A percentile compares a stretch with the other conserved stretches of the same genome.
Evolutionary conservation across 75 land plant genomes (phyloP).

Genomic region (Pinus albicaulis): DNA sequence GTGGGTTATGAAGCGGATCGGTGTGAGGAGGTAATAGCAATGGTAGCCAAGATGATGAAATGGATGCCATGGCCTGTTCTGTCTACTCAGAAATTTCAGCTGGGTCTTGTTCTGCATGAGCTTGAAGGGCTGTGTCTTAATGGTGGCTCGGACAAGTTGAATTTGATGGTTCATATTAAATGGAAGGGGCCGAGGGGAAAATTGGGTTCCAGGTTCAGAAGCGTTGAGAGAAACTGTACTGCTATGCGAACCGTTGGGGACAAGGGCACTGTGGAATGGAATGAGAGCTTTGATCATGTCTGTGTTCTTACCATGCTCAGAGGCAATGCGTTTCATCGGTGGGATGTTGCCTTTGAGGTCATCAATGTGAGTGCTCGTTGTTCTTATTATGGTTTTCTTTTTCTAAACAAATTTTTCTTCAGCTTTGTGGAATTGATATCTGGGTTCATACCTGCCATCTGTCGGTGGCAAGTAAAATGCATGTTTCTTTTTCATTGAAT

Average conservation of each 20-base stretch:
- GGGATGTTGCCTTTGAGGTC: slow-evolving; percentile 26
- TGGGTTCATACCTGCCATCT: too few relatives aligned
- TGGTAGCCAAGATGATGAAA: slow-evolving; percentile 43
- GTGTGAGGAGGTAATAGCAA: background rate
- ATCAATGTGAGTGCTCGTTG: slow-evolving; percentile 24
- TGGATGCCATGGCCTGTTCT: slow-evolving; percentile 30
- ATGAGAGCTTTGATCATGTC: slow-evolving; percentile 31
- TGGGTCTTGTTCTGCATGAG: slow-evolving; percentile 21
- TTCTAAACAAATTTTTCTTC: background rate
- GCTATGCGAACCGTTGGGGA: slow-evolving; percentile 10
- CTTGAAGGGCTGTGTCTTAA: slow-evolving; percentile 28
- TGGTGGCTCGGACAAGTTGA: background rate
- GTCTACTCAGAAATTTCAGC: slow-evolving; percentile 25
- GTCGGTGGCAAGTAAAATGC: too few relatives aligned
- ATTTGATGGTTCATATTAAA: slow-evolving; percentile 14
- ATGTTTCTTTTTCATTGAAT: too few relatives aligned
- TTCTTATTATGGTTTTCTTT: too few relatives aligned
- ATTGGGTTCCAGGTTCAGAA: slow-evolving; percentile 32
- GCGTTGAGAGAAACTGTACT: slow-evolving; percentile 24
- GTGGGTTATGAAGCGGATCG: background rate
- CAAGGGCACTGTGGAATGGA: slow-evolving; percentile 25
- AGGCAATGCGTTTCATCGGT: slow-evolving; percentile 22
- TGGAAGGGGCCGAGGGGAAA: slow-evolving; percentile 37
- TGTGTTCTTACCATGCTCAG: slow-evolving; percentile 23
- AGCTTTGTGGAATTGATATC: too few relatives aligned